These are phyloP conservation scores for Nemania sp. DNA, from an alignment of 2,329 filamentous ascomycete genomes.

Conservation along the genomic window DNA sequence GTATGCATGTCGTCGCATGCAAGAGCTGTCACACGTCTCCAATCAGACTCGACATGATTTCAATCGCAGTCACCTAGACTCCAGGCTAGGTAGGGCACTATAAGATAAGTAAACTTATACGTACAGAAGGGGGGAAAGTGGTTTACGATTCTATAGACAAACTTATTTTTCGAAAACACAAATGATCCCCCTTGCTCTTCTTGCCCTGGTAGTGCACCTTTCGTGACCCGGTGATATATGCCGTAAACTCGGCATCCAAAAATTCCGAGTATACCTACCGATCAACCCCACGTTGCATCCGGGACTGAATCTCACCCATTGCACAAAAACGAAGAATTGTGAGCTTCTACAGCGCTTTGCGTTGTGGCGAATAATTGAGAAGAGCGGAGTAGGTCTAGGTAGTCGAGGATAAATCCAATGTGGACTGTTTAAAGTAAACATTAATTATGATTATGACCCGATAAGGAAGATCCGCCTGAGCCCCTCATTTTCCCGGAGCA, in stretches of 20 bases:
- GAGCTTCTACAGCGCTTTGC: background rate
- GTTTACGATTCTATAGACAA: too few relatives aligned
- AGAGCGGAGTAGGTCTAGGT: too few relatives aligned
- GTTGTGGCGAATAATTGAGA: background rate
- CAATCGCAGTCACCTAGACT: too few relatives aligned
- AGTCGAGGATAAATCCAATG: background rate
- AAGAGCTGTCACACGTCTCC: slow-evolving; percentile 1
- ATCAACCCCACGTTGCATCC: background rate
- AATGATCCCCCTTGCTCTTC: too few relatives aligned
- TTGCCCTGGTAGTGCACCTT: too few relatives aligned
- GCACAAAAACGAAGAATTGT: background rate
- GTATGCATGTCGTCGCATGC: background rate
- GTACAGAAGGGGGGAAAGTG: too few relatives aligned
- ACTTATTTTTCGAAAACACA: too few relatives aligned
- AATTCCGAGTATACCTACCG: background rate
- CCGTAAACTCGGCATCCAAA: background rate
- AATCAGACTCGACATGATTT: background rate
- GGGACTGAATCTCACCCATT: background rate
- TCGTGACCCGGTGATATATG: background rate
- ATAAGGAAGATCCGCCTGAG: slow-evolving; percentile 2
- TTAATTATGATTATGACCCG: too few relatives aligned
- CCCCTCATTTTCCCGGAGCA: slow-evolving; percentile 15
- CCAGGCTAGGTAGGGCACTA: too few relatives aligned
- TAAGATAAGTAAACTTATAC: too few relatives aligned
- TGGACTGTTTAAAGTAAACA: background rate